Evolutionary conservation across 2,329 filamentous ascomycete genomes (phyloP), one percentile per base, ranked within the genome.

Genomic region (Exophiala lecanii-corni): DNA sequence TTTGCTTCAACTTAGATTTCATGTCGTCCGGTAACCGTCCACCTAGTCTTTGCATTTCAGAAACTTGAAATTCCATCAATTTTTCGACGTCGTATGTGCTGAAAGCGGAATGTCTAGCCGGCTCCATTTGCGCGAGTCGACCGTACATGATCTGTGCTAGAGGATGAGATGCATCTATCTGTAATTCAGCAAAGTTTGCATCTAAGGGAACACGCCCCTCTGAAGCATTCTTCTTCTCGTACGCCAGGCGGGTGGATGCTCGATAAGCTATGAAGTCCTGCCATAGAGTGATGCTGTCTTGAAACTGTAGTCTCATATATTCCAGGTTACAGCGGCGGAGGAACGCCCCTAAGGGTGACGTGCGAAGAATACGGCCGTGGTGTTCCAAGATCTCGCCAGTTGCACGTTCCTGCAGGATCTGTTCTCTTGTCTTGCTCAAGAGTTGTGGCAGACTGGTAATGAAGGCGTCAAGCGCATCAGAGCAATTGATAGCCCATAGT

Each of bases 21-120:
- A 95, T 81, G 39, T 82, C 79, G 12, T 81, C 68, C 0, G 91
- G 85, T 30, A 96, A 78, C 55, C 91, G 77, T 46, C 78, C 84
- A 7, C 91, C 91, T 53, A 84, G 78, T 60, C 84, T 86, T 61
- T 96, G 89, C 68, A 96, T 80, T 61, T 88, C 81, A 51, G 86
- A 82, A 26, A 97, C 82, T 59, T 95, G 89, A 55, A 92, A 94
- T 54, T 94, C 87, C 15, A 97, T 68, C 19, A 96, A 69, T 20
- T 78, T 78, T 59, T 94, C 86, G 5, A 92, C 72, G 58, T 94
- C 88, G 54, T 91, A 82, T 0, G 79, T 81, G 62, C 87, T 92
- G 20, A 63, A 61, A 23, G 65, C 62, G 5, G 61, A 62, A 15
- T 36, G 36, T 12, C 37, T 21, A 16, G 50, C 36, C 31, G 39